A percentile compares a stretch with the other conserved stretches of the same genome.
These are phyloP conservation scores for Apiospora rasikravindrae DNA, from an alignment of 2,329 filamentous ascomycete species.

Conservation along the genomic window DNA sequence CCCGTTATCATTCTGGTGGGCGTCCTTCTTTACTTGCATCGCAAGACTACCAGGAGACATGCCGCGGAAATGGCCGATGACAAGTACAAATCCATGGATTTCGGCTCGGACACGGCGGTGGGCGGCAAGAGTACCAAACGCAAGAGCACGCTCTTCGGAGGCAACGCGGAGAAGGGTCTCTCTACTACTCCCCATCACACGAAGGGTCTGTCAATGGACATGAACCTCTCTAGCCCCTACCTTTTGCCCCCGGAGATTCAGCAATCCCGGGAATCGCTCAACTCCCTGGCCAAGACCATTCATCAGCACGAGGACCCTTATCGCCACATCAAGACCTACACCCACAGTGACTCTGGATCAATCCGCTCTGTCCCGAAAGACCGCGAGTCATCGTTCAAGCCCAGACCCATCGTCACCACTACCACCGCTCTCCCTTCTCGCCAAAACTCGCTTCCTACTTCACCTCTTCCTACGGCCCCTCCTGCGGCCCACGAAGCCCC, in stretches of 20 bases:
- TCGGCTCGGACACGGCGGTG: constrained; percentile 57
- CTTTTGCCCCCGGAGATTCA: constrained; percentile 86
- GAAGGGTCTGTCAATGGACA: constrained; percentile 70
- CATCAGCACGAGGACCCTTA: constrained; percentile 85
- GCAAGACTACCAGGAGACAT: constrained; percentile 75
- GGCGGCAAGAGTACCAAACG: constrained; percentile 50
- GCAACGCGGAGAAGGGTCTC: constrained; percentile 54
- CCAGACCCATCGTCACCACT: constrained; percentile 1
- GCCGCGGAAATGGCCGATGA: constrained; percentile 81
- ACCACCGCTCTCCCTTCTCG: constrained; percentile 35
- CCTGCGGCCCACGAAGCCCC: constrained; percentile 32
- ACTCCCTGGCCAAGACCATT: constrained; percentile 80
- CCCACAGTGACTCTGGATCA: constrained; percentile 61
- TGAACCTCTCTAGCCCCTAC: constrained; percentile 84
- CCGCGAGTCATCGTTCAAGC: constrained; percentile 5
- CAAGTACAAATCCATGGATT: constrained; percentile 90
- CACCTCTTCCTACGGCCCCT: constrained; percentile 34
- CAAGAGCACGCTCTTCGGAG: constrained; percentile 55
- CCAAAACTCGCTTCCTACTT: constrained; percentile 53
- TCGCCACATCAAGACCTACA: constrained; percentile 64
- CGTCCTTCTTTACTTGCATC: constrained; percentile 78
- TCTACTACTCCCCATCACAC: constrained; percentile 45
- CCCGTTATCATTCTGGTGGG: constrained; percentile 71
- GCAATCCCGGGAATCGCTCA: constrained; percentile 82
- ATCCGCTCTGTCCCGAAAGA: constrained; percentile 52